Percentiles rank a stretch among this genome's conserved stretches.
These are phyloP conservation scores for Tillandsia leiboldiana DNA, from an alignment of 176 grass and related monocot species.

Conservation along the genomic window DNA sequence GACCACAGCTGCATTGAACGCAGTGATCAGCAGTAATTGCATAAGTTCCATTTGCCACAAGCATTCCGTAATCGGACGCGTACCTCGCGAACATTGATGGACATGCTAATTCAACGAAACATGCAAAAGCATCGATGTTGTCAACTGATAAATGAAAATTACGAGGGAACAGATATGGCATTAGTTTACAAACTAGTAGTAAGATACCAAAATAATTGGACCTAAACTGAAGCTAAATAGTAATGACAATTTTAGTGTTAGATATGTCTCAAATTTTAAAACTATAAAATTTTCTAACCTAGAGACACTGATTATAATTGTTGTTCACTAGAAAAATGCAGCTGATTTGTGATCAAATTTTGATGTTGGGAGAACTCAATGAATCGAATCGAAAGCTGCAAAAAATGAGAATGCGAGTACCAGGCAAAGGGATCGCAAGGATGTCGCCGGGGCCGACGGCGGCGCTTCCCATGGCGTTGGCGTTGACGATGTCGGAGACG, in stretches of 20 bases:
- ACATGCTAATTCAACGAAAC: slow-evolving; percentile 46
- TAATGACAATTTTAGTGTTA: no score
- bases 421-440: slow-evolving; percentile 75
- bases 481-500: slow-evolving; percentile 71
- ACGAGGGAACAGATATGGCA: no score
- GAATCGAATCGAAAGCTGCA: no score
- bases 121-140: slow-evolving; percentile 4
- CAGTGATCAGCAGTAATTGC: slow-evolving; percentile 64
- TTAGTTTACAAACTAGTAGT: no score
- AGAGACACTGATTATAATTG: no score
- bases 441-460: slow-evolving; percentile 58
- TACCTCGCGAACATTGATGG: slow-evolving; percentile 58
- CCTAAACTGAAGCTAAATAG: no score
- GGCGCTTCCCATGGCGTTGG: slow-evolving; percentile 71
- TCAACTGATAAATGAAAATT: neutral
- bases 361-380: no score
- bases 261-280: no score
- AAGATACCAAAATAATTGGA: no score
- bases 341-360: no score
- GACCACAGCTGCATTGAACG: slow-evolving; percentile 86
- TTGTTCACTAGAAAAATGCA: no score
- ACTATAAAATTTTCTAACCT: no score
- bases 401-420: slow-evolving; percentile 13
- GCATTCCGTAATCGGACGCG: slow-evolving; percentile 65
- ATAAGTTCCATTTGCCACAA: slow-evolving; percentile 86